A percentile compares a stretch with the other conserved stretches of the same genome.
Evolutionary conservation across 164 flowering plant species (phyloP).

Genomic region (Vitis rotundifolia): DNA sequence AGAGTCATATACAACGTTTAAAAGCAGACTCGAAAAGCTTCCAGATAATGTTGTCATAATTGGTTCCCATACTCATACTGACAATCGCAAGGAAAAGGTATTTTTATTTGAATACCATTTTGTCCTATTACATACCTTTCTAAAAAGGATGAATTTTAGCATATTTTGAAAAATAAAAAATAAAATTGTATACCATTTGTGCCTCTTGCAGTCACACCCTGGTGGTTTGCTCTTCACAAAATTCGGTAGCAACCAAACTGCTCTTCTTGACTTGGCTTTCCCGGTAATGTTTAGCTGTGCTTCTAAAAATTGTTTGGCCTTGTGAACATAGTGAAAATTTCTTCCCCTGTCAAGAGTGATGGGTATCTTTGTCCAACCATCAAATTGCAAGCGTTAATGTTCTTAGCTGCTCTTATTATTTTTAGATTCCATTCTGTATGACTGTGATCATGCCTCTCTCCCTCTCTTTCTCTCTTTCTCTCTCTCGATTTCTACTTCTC

Average conservation of each 20-base stretch:
- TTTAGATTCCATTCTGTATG: background rate
- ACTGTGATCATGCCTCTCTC: background rate
- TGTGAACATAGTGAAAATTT: no score
- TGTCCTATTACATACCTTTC: background rate
- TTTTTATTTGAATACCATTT: background rate
- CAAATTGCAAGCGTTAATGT: no score
- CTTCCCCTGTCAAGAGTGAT: no score
- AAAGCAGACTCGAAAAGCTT: constrained; percentile 72
- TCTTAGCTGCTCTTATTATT: background rate
- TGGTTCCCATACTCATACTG: constrained; percentile 79
- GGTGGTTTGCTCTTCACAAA: constrained; percentile 92
- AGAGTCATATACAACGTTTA: constrained; percentile 63
- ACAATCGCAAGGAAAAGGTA: constrained; percentile 88
- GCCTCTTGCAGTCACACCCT: constrained; percentile 77
- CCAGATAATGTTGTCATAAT: constrained; percentile 74
- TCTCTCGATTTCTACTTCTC: no score
- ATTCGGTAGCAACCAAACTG: constrained; percentile 89
- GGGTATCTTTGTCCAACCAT: no score
- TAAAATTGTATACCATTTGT: background rate
- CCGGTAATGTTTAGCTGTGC: constrained; percentile 50
- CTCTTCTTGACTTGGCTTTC: constrained; percentile 91
- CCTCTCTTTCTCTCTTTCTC: no score
- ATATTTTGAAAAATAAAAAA: no score
- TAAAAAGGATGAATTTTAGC: background rate
- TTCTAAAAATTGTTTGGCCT: background rate